Percentiles rank a stretch among this genome's conserved stretches.
Evolutionary conservation across 2,329 filamentous ascomycete genomes (phyloP).

Genomic region (Neofusicoccum sp.): DNA sequence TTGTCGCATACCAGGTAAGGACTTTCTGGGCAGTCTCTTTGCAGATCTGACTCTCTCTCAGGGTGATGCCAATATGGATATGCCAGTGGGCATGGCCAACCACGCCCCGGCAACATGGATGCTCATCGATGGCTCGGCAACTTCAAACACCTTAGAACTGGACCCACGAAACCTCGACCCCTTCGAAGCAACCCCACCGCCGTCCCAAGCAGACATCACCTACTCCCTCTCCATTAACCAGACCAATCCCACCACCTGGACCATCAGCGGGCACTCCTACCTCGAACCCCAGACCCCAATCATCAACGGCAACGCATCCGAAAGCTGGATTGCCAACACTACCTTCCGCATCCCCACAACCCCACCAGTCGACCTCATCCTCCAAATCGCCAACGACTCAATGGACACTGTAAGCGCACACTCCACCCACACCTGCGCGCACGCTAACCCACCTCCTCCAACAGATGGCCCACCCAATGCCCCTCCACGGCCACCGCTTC

Average conservation of each 20-base stretch:
- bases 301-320: neutral
- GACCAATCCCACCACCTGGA: neutral
- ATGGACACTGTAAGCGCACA: neutral
- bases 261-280: neutral
- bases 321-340: conserved; percentile 1
- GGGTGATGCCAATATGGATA: neutral
- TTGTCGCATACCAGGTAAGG: conserved; percentile 21
- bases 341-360: neutral
- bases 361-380: conserved; percentile 6
- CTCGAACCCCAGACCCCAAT: neutral
- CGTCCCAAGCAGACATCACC: neutral
- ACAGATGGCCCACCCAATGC: conserved; percentile 46
- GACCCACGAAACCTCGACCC: neutral
- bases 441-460: conserved; percentile 28
- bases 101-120: neutral
- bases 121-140: neutral
- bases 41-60: neutral
- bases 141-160: neutral
- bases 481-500: conserved; percentile 61
- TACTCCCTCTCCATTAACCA: neutral
- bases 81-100: neutral
- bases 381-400: conserved; percentile 8
- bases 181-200: neutral
- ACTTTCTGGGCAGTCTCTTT: neutral
- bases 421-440: no score